Base-by-base conservation (phyloP, 2,329 filamentous ascomycete genomes). In the Achaetomium macrosporum region DNA sequence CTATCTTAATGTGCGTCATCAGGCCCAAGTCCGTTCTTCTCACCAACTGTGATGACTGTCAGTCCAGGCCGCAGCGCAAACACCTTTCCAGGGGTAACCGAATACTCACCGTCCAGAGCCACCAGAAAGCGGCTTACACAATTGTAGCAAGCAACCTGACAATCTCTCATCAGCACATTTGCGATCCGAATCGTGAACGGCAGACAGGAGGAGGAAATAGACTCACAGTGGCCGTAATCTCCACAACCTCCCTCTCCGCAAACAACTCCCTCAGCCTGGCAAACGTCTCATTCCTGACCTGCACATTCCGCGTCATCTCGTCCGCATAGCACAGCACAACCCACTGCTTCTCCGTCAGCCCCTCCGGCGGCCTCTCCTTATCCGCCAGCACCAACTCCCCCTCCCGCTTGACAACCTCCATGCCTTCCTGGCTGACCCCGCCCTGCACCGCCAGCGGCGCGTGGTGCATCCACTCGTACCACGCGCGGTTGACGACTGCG, bases 391-490 rank as follows among this genome's bases (percentile, higher is more conserved):
- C 46, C 16, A 67, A 55, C 37, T 64, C 55, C 0, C 50, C 63
- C 17, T 69, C 56, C 25, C 57, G 56, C 68, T 71, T 73, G 35
- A 78, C 68, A 5, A 70, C 64, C 51, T 72, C 71, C 61, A 85
- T 69, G 8, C 72, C 76, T 15, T 71, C 74, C 31, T 75, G 69
- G 16, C 71, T 69, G 5, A 88, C 76, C 5, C 84, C 83, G 0
- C 77, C 83, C 17, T 71, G 71, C 9, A 75, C 72, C 5, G 78
- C 77, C 13, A 92, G 74, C 1, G 88, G 88, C 15, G 83, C 84
- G 66, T 95, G 90, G 50, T 88, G 81, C 35, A 73, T 79, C 89
- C 88, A 95, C 68, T 95, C 90, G 69, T 90, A 95, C 83, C 86
- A 89, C 1, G 90, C 90, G 16, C 77, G 70, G 69, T 95, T 95